These are phyloP conservation scores for Pseudogymnoascus sp. DNA, from an alignment of 2,329 filamentous ascomycete genomes.

Conservation along the genomic window DNA sequence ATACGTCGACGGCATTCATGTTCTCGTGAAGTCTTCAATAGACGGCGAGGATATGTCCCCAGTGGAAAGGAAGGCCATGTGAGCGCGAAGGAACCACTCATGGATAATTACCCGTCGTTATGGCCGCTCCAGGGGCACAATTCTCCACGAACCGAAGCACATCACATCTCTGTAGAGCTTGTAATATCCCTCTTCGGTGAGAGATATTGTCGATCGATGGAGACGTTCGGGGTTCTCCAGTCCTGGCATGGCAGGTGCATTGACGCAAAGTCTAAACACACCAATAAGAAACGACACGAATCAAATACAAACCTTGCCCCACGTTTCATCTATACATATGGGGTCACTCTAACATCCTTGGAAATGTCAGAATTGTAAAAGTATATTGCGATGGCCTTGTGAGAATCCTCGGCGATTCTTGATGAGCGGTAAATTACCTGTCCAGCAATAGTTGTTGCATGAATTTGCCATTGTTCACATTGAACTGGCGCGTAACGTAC, in stretches of 20 bases:
- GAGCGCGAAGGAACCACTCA: background rate
- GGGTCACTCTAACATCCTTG: background rate
- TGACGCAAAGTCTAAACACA: background rate
- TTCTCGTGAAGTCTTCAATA: background rate
- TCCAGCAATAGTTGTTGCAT: background rate
- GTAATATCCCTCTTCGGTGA: background rate
- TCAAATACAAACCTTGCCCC: background rate
- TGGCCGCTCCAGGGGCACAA: background rate
- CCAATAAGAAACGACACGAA: background rate
- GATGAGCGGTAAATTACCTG: background rate
- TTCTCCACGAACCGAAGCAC: background rate
- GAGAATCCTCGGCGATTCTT: background rate
- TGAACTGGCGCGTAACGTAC: background rate
- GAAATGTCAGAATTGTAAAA: background rate
- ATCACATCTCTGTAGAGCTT: background rate
- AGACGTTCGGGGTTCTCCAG: background rate
- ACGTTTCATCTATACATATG: background rate
- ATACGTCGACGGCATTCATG: background rate
- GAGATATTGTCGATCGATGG: background rate
- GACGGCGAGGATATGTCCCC: background rate
- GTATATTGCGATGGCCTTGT: background rate
- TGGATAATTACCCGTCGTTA: background rate
- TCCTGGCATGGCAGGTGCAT: background rate
- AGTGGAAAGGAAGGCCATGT: background rate
- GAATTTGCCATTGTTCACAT: background rate